These are phyloP conservation scores for Gamsiella multidivaricata DNA, from an alignment of 192 early-diverging fungal genomes.

Conservation along the genomic window DNA sequence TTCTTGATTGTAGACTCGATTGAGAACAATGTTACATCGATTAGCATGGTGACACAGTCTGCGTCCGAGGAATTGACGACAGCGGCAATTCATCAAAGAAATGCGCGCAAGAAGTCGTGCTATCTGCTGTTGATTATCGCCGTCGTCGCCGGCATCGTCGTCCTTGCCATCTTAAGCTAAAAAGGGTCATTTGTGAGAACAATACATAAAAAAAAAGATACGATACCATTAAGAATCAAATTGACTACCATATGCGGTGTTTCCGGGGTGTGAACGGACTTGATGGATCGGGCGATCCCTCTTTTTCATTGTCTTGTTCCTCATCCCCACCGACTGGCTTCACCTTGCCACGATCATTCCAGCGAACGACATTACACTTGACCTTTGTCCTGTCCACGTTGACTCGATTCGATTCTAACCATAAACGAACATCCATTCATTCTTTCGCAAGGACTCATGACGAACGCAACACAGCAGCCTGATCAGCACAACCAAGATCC, in stretches of 20 bases:
- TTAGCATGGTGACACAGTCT: slow-evolving; percentile 79
- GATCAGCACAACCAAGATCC: slow-evolving; percentile 30
- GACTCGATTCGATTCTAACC: no score
- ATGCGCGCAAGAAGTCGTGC: slow-evolving; percentile 83
- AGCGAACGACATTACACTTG: no score
- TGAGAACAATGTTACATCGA: slow-evolving; percentile 90
- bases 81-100: slow-evolving; percentile 84
- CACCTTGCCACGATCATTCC: no score
- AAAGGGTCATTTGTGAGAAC: neutral
- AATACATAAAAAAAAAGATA: neutral
- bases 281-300: no score
- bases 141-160: slow-evolving; percentile 63
- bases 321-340: no score
- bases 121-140: slow-evolving; percentile 83
- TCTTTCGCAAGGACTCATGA: slow-evolving; percentile 3
- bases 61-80: slow-evolving; percentile 83
- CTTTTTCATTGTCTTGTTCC: no score
- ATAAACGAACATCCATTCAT: no score
- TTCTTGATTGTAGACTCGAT: slow-evolving; percentile 87
- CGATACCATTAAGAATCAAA: neutral
- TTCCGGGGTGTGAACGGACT: no score
- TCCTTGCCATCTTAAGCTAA: slow-evolving; percentile 45
- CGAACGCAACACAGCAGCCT: slow-evolving; percentile 15
- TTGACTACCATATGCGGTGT: no score
- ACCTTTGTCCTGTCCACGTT: no score